phyloP scores from a whole-genome alignment of 2,329 filamentous ascomycete genomes.

The Mollisia scopiformis region DNA sequence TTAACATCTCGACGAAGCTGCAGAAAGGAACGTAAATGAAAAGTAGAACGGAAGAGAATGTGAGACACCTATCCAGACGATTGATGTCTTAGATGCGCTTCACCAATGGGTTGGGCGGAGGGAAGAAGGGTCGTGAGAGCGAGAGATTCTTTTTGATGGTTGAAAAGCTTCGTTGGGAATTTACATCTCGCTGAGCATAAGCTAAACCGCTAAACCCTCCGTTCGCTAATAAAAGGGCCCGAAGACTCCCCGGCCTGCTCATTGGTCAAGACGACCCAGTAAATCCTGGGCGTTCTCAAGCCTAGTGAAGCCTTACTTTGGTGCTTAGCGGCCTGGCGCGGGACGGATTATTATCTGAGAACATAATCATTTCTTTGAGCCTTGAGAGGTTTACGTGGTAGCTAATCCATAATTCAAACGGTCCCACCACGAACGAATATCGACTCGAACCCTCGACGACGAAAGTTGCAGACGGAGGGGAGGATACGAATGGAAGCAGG shows the following conservation, averaged over 20 bases:
- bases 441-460: neutral
- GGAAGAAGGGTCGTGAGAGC: conserved; percentile 18
- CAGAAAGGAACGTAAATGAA: conserved; percentile 15
- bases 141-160: conserved; percentile 19
- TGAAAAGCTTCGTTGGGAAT: conserved; percentile 23
- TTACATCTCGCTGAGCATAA: neutral
- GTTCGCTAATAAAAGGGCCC: too few relatives aligned
- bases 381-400: conserved; percentile 17
- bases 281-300: too few relatives aligned
- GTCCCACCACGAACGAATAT: neutral
- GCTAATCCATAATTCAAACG: neutral
- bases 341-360: neutral
- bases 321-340: too few relatives aligned
- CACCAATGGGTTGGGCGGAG: conserved; percentile 22
- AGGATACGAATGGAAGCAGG: conserved; percentile 32
- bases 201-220: too few relatives aligned
- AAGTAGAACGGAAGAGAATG: conserved; percentile 23
- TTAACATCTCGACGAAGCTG: conserved; percentile 54
- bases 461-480: neutral
- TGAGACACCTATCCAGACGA: conserved; percentile 27
- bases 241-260: neutral
- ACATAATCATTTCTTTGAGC: neutral
- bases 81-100: conserved; percentile 27
- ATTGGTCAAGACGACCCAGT: conserved; percentile 8
- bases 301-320: too few relatives aligned